Evolutionary conservation across 768 basidiomycete genomes (phyloP), one percentile per base, ranked within the genome.

Genomic region (Ramaria sp.): DNA sequence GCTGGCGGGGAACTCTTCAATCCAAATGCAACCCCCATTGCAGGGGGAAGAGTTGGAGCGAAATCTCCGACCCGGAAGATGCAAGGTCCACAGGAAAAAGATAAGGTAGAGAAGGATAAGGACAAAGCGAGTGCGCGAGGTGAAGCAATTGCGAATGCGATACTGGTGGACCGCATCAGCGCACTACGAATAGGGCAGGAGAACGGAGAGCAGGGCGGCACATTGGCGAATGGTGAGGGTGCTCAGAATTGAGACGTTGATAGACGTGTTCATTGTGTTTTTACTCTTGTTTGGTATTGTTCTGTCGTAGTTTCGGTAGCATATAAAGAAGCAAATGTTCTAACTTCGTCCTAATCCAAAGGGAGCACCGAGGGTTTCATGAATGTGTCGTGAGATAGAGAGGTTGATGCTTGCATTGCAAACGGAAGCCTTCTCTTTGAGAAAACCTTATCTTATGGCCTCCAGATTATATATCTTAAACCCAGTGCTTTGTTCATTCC

Each of bases 1-100:
- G 74, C 74, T 24, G 57, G 58, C 42, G 60, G 62, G 24, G 75
- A 74, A 57, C 62, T 68, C 38, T 66, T 66, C 52, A 71, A 72
- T 32, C 65, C 69, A n/a, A 50, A 56, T 49, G 55, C 32, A 1
- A 24, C 13, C 18, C 72, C 68, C 6, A 12, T 27, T 54, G 61
- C 34, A 34, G n/a, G 41, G 61, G 57, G 48, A 42, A 54, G 1
- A 57, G 10, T 25, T 42, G 52, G 44, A 65, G 64, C 62, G 6
- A 69, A 73, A 57, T 61, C 70, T 28, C 70, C 62, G 48, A 71
- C 71, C 52, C 70, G 70, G 7, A 71, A 69, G 60, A 39, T 66
- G 16, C 54, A 39, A 15, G 16, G n/a, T 25, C 20, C 43, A 25
- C 20, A 34, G 13, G 47, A 48, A 13, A 49, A 41, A 25, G 47